Base-by-base conservation (phyloP, 176 grass and related monocot species). In the Tillandsia fasciculata region DNA sequence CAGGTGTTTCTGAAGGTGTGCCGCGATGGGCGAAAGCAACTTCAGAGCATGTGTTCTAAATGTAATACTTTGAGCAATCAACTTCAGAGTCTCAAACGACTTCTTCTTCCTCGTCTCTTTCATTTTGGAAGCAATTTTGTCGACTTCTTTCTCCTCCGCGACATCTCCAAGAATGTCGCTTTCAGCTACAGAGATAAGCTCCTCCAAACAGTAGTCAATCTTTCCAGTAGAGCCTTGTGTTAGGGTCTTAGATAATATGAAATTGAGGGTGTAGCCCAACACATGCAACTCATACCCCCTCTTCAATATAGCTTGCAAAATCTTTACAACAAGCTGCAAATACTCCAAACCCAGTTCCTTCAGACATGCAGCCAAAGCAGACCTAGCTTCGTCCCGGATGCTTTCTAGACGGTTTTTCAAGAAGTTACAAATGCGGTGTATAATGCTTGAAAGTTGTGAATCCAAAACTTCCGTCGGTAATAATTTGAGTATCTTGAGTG, bases 261-360 rank as follows among this genome's bases (percentile, higher is more conserved):
- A 87, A 77, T 97, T 78, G 54, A 97, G 76, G 54, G 93, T 97
- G 64, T 92, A 97, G 12, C 93, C 93, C 79, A 97, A 70, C 70
- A 97, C 89, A 83, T 97, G 93, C 48, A 97, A 78, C 48, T 97
- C 93, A 69, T 90, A 97, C 61, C 93, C 93, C 68, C 93, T 86
- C 85, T 90, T 97, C 28, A 97, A 65, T 83, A 97, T 92, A 48
- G 89, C 73, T 57, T 81, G 85, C 79, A 92, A 87, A 79, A 97
- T 89, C 74, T 87, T 97, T 51, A 92, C 82, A 61, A 90, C 69
- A 72, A 90, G 90, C 64, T 85, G 86, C 76, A 97, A 79, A 71
- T 92, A 97, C 53, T 85, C 86, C 76, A 92, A 63, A 59, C 93
- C 93, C 70, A 97, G 87, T 78, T 97, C 93, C 82, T 90, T 97